Conservation (phyloP, 441 rosid genomes). For the Gossypium davidsonii region DNA sequence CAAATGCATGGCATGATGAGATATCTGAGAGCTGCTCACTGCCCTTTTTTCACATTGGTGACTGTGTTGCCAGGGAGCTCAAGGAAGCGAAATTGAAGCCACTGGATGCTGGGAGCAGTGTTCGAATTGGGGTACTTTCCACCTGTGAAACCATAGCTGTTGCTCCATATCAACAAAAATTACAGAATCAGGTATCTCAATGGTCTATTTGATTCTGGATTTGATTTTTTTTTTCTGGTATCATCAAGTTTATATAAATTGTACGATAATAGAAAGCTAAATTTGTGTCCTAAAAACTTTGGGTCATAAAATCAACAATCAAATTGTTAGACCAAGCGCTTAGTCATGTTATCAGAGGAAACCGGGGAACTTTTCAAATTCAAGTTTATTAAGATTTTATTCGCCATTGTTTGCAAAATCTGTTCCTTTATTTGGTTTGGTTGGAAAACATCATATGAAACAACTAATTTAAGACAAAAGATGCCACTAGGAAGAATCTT, state of each 20-base stretch:
- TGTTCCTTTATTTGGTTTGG: too few relatives aligned
- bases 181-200: conserved; percentile 38
- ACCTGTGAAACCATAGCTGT: conserved; percentile 22
- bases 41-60: conserved; percentile 44
- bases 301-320: background rate
- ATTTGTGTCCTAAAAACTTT: background rate
- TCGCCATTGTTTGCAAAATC: too few relatives aligned
- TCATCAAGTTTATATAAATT: background rate
- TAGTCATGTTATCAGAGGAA: background rate
- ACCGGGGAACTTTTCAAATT: background rate
- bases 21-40: conserved; percentile 36
- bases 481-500: background rate
- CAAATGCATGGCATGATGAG: conserved; percentile 37
- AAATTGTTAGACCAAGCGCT: background rate
- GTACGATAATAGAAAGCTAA: background rate
- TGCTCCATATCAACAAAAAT: conserved; percentile 37
- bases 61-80: conserved; percentile 52
- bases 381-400: background rate
- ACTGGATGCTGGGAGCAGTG: conserved; percentile 37
- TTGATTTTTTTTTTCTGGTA: background rate
- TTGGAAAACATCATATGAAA: too few relatives aligned
- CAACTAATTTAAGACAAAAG: background rate
- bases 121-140: conserved; percentile 41
- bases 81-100: conserved; percentile 53
- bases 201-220: background rate